Percentiles rank a stretch among this genome's conserved stretches.
phyloP scores from a whole-genome alignment of 164 flowering plant species.

The Stephania japonica region DNA sequence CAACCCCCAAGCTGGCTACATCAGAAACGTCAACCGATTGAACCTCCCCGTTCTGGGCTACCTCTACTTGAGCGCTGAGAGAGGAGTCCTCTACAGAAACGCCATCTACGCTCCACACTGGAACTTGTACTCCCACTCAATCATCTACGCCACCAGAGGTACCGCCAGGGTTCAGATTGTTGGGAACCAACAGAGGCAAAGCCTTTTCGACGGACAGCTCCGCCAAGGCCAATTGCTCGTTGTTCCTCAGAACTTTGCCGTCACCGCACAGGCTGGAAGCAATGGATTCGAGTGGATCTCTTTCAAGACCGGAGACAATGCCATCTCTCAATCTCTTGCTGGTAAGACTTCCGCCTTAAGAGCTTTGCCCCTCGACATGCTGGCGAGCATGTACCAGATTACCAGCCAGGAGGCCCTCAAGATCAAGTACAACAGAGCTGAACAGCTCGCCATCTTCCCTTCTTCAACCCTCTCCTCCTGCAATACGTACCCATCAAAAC shows the following conservation, averaged over 20 bases:
- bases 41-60: constrained; percentile 48
- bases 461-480: neutral
- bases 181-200: constrained; percentile 14
- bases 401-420: constrained; percentile 24
- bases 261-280: constrained; percentile 26
- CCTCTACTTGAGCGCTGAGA: constrained; percentile 47
- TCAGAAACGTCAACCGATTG: constrained; percentile 46
- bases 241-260: constrained; percentile 38
- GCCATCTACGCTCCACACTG: constrained; percentile 54
- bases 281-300: constrained; percentile 36
- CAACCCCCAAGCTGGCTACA: constrained; percentile 44
- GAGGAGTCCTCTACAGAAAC: constrained; percentile 47
- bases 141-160: constrained; percentile 46
- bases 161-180: constrained; percentile 34
- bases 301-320: constrained; percentile 28
- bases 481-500: no score
- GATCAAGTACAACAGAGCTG: constrained; percentile 27
- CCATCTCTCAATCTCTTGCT: constrained; percentile 24
- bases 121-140: constrained; percentile 44
- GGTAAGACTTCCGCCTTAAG: constrained; percentile 35
- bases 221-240: constrained; percentile 31
- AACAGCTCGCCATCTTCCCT: constrained; percentile 20
- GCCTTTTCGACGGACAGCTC: constrained; percentile 28
- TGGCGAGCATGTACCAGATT: constrained; percentile 28
- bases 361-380: constrained; percentile 31